These are phyloP conservation scores for Neospermospora avenae DNA, from an alignment of 2,329 filamentous ascomycete genomes.

Conservation along the genomic window DNA sequence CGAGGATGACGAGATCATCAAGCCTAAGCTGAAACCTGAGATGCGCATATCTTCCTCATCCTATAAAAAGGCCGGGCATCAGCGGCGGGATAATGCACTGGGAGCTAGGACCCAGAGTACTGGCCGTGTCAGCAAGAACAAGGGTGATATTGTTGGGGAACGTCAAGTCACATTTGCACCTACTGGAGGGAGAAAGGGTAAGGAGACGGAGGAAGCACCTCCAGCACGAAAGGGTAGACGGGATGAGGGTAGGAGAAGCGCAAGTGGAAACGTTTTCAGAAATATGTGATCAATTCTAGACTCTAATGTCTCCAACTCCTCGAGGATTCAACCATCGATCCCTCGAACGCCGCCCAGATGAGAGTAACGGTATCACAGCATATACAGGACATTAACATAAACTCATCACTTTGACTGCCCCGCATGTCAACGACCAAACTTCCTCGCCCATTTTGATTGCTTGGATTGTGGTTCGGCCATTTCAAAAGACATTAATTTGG, in stretches of 20 bases:
- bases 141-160: conserved; percentile 55
- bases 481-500: conserved; percentile 33
- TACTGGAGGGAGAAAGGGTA: conserved; percentile 50
- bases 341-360: conserved; percentile 9
- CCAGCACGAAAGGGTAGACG: conserved; percentile 28
- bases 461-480: conserved; percentile 32
- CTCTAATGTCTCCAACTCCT: conserved; percentile 5
- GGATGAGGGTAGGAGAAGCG: conserved; percentile 57
- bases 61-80: conserved; percentile 56
- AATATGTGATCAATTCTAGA: conserved; percentile 9
- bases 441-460: conserved; percentile 32
- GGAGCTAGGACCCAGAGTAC: conserved; percentile 53
- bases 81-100: conserved; percentile 51
- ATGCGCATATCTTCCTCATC: conserved; percentile 70
- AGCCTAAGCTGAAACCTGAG: conserved; percentile 35
- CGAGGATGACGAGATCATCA: conserved; percentile 41
- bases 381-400: conserved; percentile 10
- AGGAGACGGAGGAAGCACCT: conserved; percentile 37
- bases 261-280: conserved; percentile 68
- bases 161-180: conserved; percentile 73
- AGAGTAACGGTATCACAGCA: conserved; percentile 1
- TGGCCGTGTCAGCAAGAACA: conserved; percentile 44
- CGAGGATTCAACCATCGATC: conserved; percentile 2
- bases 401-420: conserved; percentile 13
- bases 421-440: conserved; percentile 25